phyloP scores from a whole-genome alignment of 371 early-diverging fungal genomes.

The Paraphysoderma sedebokerense region DNA sequence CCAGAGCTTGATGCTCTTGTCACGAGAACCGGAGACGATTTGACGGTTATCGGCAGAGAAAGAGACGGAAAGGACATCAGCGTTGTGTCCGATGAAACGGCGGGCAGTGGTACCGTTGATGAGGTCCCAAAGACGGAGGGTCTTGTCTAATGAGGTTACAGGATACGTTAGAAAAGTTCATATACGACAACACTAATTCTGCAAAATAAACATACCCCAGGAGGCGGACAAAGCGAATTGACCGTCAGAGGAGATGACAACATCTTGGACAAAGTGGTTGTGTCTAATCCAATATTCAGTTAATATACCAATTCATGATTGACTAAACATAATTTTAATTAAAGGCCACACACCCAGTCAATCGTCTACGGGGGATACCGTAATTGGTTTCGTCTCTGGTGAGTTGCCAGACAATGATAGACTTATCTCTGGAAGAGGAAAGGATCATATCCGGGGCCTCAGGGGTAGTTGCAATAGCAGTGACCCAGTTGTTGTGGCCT shows the following conservation, averaged over 20 bases:
- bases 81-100: conserved; percentile 91
- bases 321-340: background rate
- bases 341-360: conserved; percentile 24
- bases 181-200: conserved; percentile 2
- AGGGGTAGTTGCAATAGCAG: conserved; percentile 81
- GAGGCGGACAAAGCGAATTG: conserved; percentile 93
- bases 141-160: no score
- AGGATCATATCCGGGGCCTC: conserved; percentile 82
- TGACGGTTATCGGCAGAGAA: conserved; percentile 98
- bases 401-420: conserved; percentile 90
- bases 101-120: conserved; percentile 84
- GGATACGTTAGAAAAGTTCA: conserved; percentile 3
- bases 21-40: conserved; percentile 94
- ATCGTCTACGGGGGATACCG: conserved; percentile 75
- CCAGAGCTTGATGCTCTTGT: conserved; percentile 98
- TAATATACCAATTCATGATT: background rate
- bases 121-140: conserved; percentile 95
- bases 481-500: conserved; percentile 76
- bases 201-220: no score
- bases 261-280: conserved; percentile 95
- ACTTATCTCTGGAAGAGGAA: conserved; percentile 90
- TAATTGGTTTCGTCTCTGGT: conserved; percentile 81
- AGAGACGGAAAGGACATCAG: conserved; percentile 91
- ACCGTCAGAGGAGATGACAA: conserved; percentile 93
- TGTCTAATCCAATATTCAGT: no score